phyloP scores from a whole-genome alignment of 1,139 yeast species.

The Kodamaea sp. region DNA sequence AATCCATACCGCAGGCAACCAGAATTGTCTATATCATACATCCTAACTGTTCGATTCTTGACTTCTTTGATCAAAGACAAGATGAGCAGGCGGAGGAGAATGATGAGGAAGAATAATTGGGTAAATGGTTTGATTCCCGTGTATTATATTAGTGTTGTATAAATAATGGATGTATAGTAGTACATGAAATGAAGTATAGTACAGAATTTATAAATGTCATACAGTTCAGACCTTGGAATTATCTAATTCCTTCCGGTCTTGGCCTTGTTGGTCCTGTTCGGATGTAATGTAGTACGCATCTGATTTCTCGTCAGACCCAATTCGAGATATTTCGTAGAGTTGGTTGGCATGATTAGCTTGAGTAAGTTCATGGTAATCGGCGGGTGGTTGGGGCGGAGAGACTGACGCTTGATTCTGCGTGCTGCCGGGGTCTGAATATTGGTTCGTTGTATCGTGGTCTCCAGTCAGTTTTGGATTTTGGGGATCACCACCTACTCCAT shows the following conservation, averaged over 20 bases:
- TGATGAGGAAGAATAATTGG: background rate
- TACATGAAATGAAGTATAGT: no score
- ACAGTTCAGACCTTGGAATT: no score
- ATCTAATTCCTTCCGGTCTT: no score
- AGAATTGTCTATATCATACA: conserved; percentile 68
- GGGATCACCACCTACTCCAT: conserved; percentile 1
- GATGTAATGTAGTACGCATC: conserved; percentile 8
- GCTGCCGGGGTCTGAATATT: background rate
- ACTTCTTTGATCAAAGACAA: conserved; percentile 42
- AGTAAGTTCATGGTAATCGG: conserved; percentile 7
- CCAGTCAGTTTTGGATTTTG: conserved; percentile 1
- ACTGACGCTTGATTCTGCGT: conserved; percentile 1
- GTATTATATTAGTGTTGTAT: no score
- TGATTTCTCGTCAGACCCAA: conserved; percentile 8
- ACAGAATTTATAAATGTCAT: no score
- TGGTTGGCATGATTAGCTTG: conserved; percentile 10
- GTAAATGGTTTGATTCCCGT: no score
- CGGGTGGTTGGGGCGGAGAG: conserved; percentile 4
- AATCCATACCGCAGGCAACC: conserved; percentile 14
- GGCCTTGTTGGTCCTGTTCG: conserved; percentile 2
- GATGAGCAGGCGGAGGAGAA: conserved; percentile 7
- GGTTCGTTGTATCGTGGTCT: background rate
- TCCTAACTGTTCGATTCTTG: conserved; percentile 84
- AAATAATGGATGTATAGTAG: no score
- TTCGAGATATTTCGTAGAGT: conserved; percentile 11